Percentiles rank a stretch among this genome's conserved stretches.
Conservation (phyloP, 192 early-diverging fungal genomes). For the Linnemannia exigua region DNA sequence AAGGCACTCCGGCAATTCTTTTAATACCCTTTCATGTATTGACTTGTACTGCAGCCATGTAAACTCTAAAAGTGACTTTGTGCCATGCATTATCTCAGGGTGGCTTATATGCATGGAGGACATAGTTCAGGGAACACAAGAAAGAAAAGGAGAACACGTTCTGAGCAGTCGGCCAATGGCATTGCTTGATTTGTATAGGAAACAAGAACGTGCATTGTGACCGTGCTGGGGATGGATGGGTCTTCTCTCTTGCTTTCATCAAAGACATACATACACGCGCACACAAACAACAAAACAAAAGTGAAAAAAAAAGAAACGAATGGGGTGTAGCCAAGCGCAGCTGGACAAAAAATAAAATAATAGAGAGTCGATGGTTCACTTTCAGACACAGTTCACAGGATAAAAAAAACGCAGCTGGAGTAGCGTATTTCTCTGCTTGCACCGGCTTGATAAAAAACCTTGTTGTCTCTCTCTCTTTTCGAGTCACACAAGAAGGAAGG, state of each 20-base stretch:
- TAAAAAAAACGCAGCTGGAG: no score
- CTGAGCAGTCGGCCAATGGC: neutral
- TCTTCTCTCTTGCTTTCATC: neutral
- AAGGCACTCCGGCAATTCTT: no score
- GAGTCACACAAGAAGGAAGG: conserved; percentile 4
- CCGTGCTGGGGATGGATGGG: neutral
- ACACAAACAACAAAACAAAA: neutral
- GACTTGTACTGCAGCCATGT: no score
- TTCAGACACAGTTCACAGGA: neutral
- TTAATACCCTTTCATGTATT: no score
- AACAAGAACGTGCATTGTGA: neutral
- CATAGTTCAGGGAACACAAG: no score
- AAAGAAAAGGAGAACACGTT: neutral
- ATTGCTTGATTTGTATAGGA: neutral
- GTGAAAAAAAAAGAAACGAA: neutral
- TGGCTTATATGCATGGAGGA: no score
- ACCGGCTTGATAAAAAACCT: neutral
- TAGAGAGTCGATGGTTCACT: neutral
- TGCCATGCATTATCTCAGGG: no score
- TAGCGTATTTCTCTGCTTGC: neutral
- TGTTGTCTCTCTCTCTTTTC: neutral
- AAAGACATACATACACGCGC: neutral
- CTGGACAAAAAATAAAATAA: conserved; percentile 14
- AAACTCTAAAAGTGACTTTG: no score
- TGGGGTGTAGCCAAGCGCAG: conserved; percentile 4